phyloP scores from a whole-genome alignment of 352 stramenopile species.

The Pythium phragmitis region DNA sequence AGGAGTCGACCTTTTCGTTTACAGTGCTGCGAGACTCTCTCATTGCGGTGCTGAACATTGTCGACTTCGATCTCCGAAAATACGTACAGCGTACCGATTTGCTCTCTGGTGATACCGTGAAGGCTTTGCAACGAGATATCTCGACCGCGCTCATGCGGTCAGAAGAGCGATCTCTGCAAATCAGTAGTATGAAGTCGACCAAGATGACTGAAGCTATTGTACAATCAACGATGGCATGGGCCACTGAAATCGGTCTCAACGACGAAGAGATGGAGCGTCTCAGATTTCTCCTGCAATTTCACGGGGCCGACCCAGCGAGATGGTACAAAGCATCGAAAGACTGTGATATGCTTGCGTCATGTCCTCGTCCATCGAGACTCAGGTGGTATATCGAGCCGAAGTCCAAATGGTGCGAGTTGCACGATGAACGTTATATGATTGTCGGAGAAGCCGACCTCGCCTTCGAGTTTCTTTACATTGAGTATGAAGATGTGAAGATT shows the following conservation, averaged over 20 bases:
- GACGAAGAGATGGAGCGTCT: constrained; percentile 3
- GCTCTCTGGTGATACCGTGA: constrained; percentile 14
- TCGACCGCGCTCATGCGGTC: constrained; percentile 3
- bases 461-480: constrained; percentile 29
- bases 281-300: background rate
- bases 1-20: constrained; percentile 2
- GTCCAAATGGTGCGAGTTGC: background rate
- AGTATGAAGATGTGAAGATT: background rate
- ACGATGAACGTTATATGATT: constrained; percentile 22
- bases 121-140: constrained; percentile 8
- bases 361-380: constrained; percentile 2
- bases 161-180: background rate
- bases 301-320: constrained; percentile 7
- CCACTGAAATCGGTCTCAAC: background rate
- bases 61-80: constrained; percentile 15
- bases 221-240: background rate
- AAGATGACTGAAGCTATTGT: constrained; percentile 6
- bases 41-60: constrained; percentile 5
- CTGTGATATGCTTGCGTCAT: constrained; percentile 9
- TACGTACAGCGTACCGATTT: constrained; percentile 12
- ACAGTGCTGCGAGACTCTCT: constrained; percentile 9
- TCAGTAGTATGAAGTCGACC: background rate
- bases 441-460: constrained; percentile 27
- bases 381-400: constrained; percentile 30
- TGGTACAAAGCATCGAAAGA: constrained; percentile 24